Conservation (phyloP, 2,329 filamentous ascomycete species). For the Elsinoe arachidis region DNA sequence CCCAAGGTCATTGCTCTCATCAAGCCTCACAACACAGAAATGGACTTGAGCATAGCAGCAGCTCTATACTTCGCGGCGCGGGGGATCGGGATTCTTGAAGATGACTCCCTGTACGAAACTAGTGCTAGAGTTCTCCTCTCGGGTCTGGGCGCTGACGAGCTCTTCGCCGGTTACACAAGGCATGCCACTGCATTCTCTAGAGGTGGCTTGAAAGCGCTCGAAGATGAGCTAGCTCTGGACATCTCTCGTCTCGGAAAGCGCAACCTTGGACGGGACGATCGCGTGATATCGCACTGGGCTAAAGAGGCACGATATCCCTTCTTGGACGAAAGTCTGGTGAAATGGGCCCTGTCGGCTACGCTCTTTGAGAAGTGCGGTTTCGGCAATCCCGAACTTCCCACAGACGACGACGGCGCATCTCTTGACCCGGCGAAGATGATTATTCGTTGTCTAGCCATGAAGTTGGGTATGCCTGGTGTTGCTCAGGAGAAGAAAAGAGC, state of each 20-base stretch:
- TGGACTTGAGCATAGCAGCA: constrained; percentile 91
- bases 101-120: constrained; percentile 47
- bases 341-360: constrained; percentile 64
- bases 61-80: constrained; percentile 93
- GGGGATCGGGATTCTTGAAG: constrained; percentile 45
- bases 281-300: constrained; percentile 81
- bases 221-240: constrained; percentile 78
- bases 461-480: constrained; percentile 61
- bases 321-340: constrained; percentile 78
- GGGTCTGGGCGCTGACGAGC: constrained; percentile 87
- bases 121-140: constrained; percentile 78
- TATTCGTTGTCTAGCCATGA: constrained; percentile 65
- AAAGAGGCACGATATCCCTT: constrained; percentile 85
- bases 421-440: constrained; percentile 76
- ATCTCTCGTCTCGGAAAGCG: constrained; percentile 78
- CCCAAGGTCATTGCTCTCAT: constrained; percentile 66
- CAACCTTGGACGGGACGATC: constrained; percentile 91
- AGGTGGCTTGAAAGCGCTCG: constrained; percentile 59
- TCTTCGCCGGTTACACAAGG: constrained; percentile 87
- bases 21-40: constrained; percentile 90
- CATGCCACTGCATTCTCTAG: constrained; percentile 69
- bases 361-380: constrained; percentile 89
- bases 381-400: constrained; percentile 23
- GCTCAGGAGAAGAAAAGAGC: constrained; percentile 89
- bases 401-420: constrained; percentile 20